Base-by-base conservation (phyloP, 805 yeast genomes). In the Yamadazyma ubonensis region DNA sequence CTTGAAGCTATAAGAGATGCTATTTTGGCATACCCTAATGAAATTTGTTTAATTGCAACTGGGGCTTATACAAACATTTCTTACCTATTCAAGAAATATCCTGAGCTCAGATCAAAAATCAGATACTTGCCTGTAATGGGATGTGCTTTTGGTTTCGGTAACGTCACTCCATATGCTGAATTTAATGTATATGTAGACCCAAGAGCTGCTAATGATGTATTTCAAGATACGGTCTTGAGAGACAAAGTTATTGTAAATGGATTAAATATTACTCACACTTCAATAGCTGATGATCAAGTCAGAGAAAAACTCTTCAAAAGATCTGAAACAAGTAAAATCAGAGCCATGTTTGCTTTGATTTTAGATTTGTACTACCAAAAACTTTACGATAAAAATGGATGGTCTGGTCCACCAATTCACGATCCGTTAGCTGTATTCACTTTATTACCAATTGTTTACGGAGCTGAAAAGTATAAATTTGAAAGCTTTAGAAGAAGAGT, bases 11-110 rank as follows among this genome's bases (percentile, higher is more conserved):
- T 70, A 47, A 53, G 44, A 30, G 45, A 58, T 2, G 79, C 81
- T 1, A 67, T 79, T 3, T 45, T 62, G 16, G 42, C 58, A 2
- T 55, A 75, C 44, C 60, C 68, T 1, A 76, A 76, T 10, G 67
- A 76, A 25, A 54, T 87, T 3, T 72, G 81, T 23, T 55, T 87
- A 1, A 79, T 83, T 1, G 86, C 89, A 6, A 80, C 89, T 0
- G 96, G 96, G 0, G 77, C 95, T 0, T 62, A 84, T 50, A 88
- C 96, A 4, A 83, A 87, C 52, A 56, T 85, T 11, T 82, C 89
- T 0, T 55, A 68, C 2, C 63, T 88, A 28, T 67, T 84, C 26
- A 48, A 56, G 18, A 60, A 60, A 30, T 72, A 75, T 49, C 95
- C 95, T 0, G 75, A 76, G 15, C 51, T 76, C 11, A 71, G 63